Base-by-base conservation (phyloP, 2,329 filamentous ascomycete species). In the Ilyonectria sp. region DNA sequence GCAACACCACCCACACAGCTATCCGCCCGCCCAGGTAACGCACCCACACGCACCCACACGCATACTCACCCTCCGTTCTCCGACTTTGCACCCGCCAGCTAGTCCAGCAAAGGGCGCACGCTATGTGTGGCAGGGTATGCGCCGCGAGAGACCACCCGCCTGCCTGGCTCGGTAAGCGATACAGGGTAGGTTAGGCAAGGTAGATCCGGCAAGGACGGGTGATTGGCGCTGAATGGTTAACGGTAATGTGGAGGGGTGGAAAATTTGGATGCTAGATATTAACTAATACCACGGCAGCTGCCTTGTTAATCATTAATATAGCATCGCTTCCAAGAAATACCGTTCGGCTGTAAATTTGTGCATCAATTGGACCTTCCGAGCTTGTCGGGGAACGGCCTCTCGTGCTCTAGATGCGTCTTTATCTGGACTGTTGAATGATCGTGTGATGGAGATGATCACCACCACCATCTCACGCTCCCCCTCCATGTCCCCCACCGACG, bases 361-460 rank as follows among this genome's bases (percentile, higher is more conserved):
- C 59, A 61, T 61, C 44, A 31, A n/a, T 53, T 53, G 29, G 23
- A 26, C 50, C 26, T 35, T 29, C 31, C 7, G n/a, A 17, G 11
- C 31, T 43, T 17, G 40, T 49, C 46, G 19, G 21, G 4, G 19
- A 40, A 6, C 52, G 21, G 19, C 19, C 52, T 23, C 33, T 54
- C 10, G 19, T 7, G 33, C 52, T n/a, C 19, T 23, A 23, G 33
- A 10, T 6, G 17, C 37, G 4, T 44, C 35, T 21, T 19, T 26
- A 44, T 53, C 33, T 44, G 19, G 21, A 3, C 35, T 57, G 15
- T 47, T 54, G 47, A 64, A 21, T 54, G 63, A 65, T 60, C 63
- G 57, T 65, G 63, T 57, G 50, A 65, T 65, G 52, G 54, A 35
- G 46, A 61, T 64, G 31, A 59, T 53, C 53, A 57, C n/a, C 53